Evolutionary conservation across 2,329 filamentous ascomycete genomes (phyloP).

Genomic region (Chaetomium sp.): DNA sequence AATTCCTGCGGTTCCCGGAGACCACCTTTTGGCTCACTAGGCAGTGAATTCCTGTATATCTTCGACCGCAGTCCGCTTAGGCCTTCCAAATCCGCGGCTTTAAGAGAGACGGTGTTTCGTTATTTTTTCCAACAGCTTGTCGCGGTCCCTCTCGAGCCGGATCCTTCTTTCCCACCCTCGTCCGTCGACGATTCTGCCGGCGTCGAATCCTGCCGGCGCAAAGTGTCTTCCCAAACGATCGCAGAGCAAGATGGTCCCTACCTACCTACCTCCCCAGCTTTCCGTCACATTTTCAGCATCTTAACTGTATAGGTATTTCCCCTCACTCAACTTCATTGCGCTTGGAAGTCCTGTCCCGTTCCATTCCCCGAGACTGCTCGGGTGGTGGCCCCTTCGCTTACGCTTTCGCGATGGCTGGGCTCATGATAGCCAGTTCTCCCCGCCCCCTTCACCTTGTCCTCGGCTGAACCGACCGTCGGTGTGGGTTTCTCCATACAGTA

Average conservation of each 20-base stretch:
- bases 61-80: not conserved
- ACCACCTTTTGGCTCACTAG: not conserved
- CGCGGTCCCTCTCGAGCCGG: not conserved
- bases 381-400: not conserved
- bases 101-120: not conserved
- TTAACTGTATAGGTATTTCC: not conserved
- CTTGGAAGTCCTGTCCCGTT: not conserved
- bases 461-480: conserved; percentile 15
- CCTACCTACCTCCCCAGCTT: not conserved
- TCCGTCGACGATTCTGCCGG: not conserved
- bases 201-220: not conserved
- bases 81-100: not conserved
- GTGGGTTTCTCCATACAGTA: conserved; percentile 20
- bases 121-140: not conserved
- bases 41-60: too few species aligned
- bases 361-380: too few species aligned
- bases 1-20: not conserved
- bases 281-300: not conserved
- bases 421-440: not conserved
- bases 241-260: not conserved
- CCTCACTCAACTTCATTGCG: not conserved
- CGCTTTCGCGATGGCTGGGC: not conserved
- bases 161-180: not conserved
- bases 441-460: conserved; percentile 11
- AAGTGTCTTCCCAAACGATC: not conserved